Percentiles rank a stretch among this genome's conserved stretches.
phyloP scores from a whole-genome alignment of 495 filamentous ascomycete species.

The Tuber indicum region DNA sequence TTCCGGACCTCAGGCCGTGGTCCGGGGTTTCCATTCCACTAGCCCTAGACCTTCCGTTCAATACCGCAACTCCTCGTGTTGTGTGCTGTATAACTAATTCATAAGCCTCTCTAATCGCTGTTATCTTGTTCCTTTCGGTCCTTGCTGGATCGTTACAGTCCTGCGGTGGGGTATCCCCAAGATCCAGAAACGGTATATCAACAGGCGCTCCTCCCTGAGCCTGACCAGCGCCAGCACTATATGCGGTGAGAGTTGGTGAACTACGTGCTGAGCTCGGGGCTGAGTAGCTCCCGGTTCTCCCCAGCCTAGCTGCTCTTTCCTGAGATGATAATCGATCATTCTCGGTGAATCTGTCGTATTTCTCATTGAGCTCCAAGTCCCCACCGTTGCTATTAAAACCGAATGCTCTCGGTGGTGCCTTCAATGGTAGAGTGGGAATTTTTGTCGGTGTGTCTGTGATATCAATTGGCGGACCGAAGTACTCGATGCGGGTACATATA shows the following conservation, averaged over 20 bases:
- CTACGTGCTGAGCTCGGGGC: conserved; percentile 32
- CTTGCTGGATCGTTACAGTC: conserved; percentile 20
- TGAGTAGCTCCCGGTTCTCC: conserved; percentile 35
- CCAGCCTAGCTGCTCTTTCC: conserved; percentile 26
- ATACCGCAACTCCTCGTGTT: conserved; percentile 34
- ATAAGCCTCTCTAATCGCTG: conserved; percentile 46
- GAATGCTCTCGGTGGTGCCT: conserved; percentile 16
- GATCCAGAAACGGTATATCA: conserved; percentile 43
- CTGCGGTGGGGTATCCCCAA: conserved; percentile 27
- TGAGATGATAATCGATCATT: conserved; percentile 22
- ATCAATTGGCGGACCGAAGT: conserved; percentile 20
- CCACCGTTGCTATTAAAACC: conserved; percentile 21
- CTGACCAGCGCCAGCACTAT: conserved; percentile 20
- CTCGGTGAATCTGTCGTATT: conserved; percentile 21
- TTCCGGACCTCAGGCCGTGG: conserved; percentile 51
- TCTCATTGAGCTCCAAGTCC: conserved; percentile 27
- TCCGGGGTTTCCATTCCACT: conserved; percentile 16
- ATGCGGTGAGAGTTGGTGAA: conserved; percentile 28
- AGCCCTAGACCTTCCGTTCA: conserved; percentile 14
- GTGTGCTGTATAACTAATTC: conserved; percentile 53
- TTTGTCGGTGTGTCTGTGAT: conserved; percentile 6
- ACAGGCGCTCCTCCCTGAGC: conserved; percentile 31
- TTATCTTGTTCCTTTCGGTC: conserved; percentile 23
- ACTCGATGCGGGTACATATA: conserved; percentile 13
- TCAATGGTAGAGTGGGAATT: conserved; percentile 10